These are phyloP conservation scores for Globisporangium nodosum DNA, from an alignment of 352 stramenopile species.

Conservation along the genomic window DNA sequence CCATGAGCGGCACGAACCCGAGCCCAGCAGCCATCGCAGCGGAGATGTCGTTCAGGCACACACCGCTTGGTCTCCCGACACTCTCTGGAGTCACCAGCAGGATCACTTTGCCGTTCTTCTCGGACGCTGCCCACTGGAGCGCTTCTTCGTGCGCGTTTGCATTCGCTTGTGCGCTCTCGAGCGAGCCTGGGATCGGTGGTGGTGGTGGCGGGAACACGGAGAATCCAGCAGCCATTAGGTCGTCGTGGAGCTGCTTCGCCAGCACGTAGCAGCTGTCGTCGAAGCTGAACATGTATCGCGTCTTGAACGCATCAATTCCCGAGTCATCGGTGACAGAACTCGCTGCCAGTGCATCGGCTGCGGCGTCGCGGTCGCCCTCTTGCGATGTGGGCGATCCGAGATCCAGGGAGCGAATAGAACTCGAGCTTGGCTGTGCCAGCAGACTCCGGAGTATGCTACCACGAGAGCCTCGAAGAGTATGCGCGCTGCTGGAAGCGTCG, in stretches of 20 bases:
- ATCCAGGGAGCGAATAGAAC: constrained; percentile 12
- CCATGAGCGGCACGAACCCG: constrained; percentile 68
- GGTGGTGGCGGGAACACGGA: constrained; percentile 27
- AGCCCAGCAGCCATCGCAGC: constrained; percentile 59
- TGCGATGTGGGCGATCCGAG: not conserved
- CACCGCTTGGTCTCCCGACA: constrained; percentile 52
- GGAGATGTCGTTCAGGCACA: constrained; percentile 72
- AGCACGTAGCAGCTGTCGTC: constrained; percentile 56
- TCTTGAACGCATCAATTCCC: constrained; percentile 3
- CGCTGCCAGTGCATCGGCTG: not conserved
- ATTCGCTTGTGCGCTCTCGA: constrained; percentile 9
- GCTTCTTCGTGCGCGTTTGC: constrained; percentile 36
- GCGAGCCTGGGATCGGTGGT: constrained; percentile 4
- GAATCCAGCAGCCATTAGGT: constrained; percentile 44
- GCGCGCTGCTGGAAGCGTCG: constrained; percentile 13
- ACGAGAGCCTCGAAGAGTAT: constrained; percentile 22
- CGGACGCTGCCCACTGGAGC: constrained; percentile 44
- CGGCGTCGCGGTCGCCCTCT: not conserved
- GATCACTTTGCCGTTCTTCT: constrained; percentile 65
- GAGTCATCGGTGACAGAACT: not conserved
- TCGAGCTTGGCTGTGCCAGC: constrained; percentile 22
- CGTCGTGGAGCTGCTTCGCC: constrained; percentile 40
- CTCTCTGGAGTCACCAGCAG: constrained; percentile 66
- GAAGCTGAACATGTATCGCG: constrained; percentile 65
- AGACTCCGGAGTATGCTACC: constrained; percentile 35